Evolutionary conservation across 1,284 basidiomycete genomes (phyloP).

Genomic region (Ceratobasidium sp.): DNA sequence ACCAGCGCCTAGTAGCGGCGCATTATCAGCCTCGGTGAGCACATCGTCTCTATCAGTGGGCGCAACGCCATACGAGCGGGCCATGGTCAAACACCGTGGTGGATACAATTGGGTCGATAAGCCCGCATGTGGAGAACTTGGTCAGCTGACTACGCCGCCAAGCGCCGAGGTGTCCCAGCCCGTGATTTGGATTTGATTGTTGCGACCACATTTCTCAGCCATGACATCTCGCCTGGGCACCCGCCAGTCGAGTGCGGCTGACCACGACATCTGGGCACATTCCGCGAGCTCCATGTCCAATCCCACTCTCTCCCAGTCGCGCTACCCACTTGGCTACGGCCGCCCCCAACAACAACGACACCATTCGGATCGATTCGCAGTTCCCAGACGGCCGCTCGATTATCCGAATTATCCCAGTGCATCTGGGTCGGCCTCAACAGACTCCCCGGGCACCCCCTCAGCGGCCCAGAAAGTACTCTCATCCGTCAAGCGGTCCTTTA

Average conservation of each 20-base stretch:
- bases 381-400: not conserved
- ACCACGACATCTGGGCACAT: not conserved
- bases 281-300: not conserved
- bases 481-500: conserved; percentile 31
- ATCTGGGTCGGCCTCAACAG: not conserved
- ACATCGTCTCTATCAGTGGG: conserved; percentile 17
- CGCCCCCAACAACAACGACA: conserved; percentile 3
- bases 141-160: not conserved
- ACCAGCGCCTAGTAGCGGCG: conserved; percentile 8
- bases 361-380: conserved; percentile 5
- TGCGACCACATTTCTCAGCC: no score
- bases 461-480: conserved; percentile 10
- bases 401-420: not conserved
- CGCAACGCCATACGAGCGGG: conserved; percentile 17
- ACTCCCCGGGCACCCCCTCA: conserved; percentile 1
- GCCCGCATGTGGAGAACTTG: not conserved
- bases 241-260: not conserved
- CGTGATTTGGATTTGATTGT: no score
- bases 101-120: not conserved
- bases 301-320: not conserved
- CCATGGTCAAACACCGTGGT: not conserved
- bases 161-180: no score
- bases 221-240: no score
- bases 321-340: conserved; percentile 2
- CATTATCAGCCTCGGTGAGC: conserved; percentile 15